phyloP scores from a whole-genome alignment of 2,329 filamentous ascomycete species.

The Penicillium italicum region DNA sequence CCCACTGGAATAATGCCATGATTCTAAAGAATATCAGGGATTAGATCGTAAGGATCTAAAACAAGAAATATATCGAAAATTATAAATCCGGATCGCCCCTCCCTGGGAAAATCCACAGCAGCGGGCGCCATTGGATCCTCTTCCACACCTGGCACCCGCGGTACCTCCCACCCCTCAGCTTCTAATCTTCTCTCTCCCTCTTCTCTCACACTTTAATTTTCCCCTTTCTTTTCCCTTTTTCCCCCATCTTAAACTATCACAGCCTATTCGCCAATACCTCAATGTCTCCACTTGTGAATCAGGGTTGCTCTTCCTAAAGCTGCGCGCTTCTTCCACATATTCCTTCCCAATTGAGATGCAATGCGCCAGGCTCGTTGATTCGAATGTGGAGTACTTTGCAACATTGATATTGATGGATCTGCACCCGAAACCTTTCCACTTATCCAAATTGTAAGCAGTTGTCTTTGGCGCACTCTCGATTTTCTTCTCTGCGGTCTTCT shows the following conservation, averaged over 20 bases:
- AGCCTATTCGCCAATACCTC: not conserved
- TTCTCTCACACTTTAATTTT: not conserved
- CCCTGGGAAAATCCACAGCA: conserved; percentile 8
- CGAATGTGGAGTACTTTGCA: not conserved
- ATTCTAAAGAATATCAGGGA: not conserved
- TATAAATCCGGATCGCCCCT: conserved; percentile 9
- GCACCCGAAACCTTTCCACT: not conserved
- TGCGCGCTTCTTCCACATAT: not conserved
- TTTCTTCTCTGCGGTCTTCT: not conserved
- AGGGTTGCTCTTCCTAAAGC: not conserved
- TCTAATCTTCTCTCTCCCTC: conserved; percentile 14
- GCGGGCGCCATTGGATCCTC: conserved; percentile 12
- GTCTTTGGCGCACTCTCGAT: not conserved
- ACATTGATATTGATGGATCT: not conserved
- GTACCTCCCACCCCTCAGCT: conserved; percentile 21
- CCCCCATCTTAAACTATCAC: not conserved
- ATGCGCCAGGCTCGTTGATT: conserved; percentile 6
- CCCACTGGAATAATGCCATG: not conserved
- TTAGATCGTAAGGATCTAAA: not conserved
- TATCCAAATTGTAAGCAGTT: not conserved
- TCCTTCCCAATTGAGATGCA: conserved; percentile 3
- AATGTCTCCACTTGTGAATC: conserved; percentile 3
- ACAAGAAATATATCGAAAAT: not conserved
- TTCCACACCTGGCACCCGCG: conserved; percentile 14
- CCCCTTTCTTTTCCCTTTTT: not conserved